Conservation (phyloP, 208 protist species). For the Balamuthia mandrillaris region DNA sequence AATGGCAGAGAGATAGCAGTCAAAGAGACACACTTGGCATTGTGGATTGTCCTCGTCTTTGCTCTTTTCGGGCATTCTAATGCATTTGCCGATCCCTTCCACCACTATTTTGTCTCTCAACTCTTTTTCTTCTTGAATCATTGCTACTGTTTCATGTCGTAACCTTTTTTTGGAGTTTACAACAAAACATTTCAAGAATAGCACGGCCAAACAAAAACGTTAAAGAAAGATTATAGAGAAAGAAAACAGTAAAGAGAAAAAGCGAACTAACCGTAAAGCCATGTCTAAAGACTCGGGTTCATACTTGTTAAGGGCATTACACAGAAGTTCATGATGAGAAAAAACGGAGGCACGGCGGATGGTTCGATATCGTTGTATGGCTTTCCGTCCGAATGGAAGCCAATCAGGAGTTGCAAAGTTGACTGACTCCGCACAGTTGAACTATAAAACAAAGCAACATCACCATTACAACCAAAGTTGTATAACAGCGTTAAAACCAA, state of each 20-base stretch:
- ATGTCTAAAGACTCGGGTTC: slow-evolving; percentile 29
- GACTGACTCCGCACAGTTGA: slow-evolving; percentile 75
- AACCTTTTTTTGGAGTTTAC: too few species aligned
- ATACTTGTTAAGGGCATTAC: slow-evolving; percentile 20
- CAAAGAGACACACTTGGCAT: neutral
- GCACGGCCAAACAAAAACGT: neutral
- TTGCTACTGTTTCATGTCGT: slow-evolving; percentile 9
- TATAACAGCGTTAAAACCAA: neutral
- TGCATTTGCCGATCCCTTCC: slow-evolving; percentile 16
- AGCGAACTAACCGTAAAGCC: neutral
- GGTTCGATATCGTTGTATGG: slow-evolving; percentile 21
- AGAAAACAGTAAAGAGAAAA: too few species aligned
- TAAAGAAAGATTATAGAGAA: neutral
- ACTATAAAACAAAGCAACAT: slow-evolving; percentile 32
- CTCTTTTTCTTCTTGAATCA: slow-evolving; percentile 30
- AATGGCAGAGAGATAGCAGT: slow-evolving; percentile 30
- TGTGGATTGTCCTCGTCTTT: slow-evolving; percentile 25
- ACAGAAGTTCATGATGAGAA: slow-evolving; percentile 42
- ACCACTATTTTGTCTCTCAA: slow-evolving; percentile 29
- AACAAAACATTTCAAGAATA: neutral
- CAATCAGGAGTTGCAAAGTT: slow-evolving; percentile 71
- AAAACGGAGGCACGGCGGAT: slow-evolving; percentile 5
- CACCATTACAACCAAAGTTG: neutral
- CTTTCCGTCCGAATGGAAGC: slow-evolving; percentile 55
- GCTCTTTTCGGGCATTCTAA: slow-evolving; percentile 33